Conservation (phyloP, 805 yeast genomes). For the Dipodascopsis uninucleata region DNA sequence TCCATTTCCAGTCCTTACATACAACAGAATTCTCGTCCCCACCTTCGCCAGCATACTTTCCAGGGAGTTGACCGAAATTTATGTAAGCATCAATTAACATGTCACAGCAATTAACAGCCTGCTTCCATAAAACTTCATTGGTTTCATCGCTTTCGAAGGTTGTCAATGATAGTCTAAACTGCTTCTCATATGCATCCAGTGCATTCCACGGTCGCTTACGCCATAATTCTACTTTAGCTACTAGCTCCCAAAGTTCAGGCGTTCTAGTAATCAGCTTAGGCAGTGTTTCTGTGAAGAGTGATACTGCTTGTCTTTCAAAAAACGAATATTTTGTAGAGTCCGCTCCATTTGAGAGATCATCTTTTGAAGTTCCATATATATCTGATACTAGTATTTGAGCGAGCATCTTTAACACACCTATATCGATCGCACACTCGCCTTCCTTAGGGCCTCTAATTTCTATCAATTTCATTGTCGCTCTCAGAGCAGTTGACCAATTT, state of each 20-base stretch:
- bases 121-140: constrained; percentile 64
- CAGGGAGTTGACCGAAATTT: constrained; percentile 68
- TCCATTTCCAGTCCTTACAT: constrained; percentile 88
- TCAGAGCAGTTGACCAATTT: constrained; percentile 86
- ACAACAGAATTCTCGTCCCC: constrained; percentile 67
- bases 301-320: constrained; percentile 66
- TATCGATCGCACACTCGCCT: constrained; percentile 66
- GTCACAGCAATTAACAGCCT: constrained; percentile 70
- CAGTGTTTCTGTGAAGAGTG: constrained; percentile 63
- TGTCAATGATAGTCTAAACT: constrained; percentile 62
- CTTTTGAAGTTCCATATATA: constrained; percentile 45
- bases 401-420: constrained; percentile 69
- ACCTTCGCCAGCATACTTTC: constrained; percentile 64
- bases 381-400: constrained; percentile 56
- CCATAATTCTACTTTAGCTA: constrained; percentile 87
- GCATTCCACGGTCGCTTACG: constrained; percentile 83
- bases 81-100: constrained; percentile 85
- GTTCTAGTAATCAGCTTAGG: constrained; percentile 66
- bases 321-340: constrained; percentile 42
- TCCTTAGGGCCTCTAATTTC: constrained; percentile 51
- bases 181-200: constrained; percentile 79
- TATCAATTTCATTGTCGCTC: constrained; percentile 65
- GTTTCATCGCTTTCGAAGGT: constrained; percentile 62
- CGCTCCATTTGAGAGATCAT: constrained; percentile 16
- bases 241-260: constrained; percentile 72